Evolutionary conservation across 257 asterid species (phyloP), one percentile per base, ranked within the genome.

Genomic region (Ligustrum vulgare): DNA sequence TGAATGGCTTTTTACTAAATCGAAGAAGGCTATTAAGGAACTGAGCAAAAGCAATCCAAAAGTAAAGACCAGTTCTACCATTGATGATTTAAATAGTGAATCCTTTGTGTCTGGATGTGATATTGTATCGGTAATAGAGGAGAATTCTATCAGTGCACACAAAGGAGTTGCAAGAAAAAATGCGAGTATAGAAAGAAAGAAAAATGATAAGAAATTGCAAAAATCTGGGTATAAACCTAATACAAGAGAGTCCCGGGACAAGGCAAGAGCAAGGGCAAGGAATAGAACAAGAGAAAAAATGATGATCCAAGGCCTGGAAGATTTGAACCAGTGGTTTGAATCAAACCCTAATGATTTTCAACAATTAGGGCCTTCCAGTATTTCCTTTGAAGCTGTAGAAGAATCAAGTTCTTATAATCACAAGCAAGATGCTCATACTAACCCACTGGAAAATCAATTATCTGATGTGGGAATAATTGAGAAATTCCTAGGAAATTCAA

Each of bases 261-360:
- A 77, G 78, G 88, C 91, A 23, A 81, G 89, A 68, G 89, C 76
- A 16, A 77, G 87, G 69, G 87, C 91, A 13, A 83, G 87, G 78
- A 69, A 84, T 71, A 77, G 91, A 51, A 85, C 94, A 22, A 85
- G 75, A 73, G 87, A 86, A 82, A 89, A 84, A 54, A 79, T 74
- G 85, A 80, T 82, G 87, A 72, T 73, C 34, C 82, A 18, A 63
- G 7, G 66, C 31, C 66, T 71, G 22, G 70, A 69, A 1, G 49
- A 32, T 8, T 37, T 63, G 22, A 69, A 47, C 11, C 75, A 22
- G 6, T 71, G 64, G 74, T 5, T 2, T 18, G 51, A 71, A 16
- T 32, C 73, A 28, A 78, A 73, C 86, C 79, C 79, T 70, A 34
- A 63, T n/a, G 70, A 37, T 66, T 12, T 77, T 41, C 67, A 79